These are phyloP conservation scores for Colletotrichum sp. DNA, from an alignment of 2,329 filamentous ascomycete genomes.

Conservation along the genomic window DNA sequence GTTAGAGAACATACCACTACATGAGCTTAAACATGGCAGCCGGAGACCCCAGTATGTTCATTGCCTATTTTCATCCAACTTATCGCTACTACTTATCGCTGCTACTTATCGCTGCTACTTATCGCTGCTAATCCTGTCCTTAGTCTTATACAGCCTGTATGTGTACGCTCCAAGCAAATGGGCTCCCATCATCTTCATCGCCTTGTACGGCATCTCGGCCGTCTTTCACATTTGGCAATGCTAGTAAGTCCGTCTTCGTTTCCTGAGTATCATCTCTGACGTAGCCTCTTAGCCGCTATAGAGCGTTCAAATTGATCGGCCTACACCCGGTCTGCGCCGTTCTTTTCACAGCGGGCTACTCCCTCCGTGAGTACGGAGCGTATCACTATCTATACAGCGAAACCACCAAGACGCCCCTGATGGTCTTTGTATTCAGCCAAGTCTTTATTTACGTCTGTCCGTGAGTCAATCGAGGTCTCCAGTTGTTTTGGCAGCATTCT, in stretches of 20 bases:
- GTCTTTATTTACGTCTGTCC: constrained; percentile 39
- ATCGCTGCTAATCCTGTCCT: not conserved
- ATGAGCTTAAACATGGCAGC: not conserved
- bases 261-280: not conserved
- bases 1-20: no score
- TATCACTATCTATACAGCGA: constrained; percentile 45
- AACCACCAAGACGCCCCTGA: constrained; percentile 27
- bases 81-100: not conserved
- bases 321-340: constrained; percentile 55
- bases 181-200: constrained; percentile 57
- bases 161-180: constrained; percentile 59
- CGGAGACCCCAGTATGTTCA: not conserved
- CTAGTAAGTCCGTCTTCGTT: constrained; percentile 29
- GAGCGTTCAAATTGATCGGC: constrained; percentile 53
- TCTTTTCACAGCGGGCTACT: constrained; percentile 59
- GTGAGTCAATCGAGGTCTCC: constrained; percentile 30
- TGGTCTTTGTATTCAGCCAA: constrained; percentile 50
- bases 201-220: constrained; percentile 51
- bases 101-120: no score
- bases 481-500: no score
- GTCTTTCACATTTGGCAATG: constrained; percentile 59
- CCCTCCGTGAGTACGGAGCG: constrained; percentile 55
- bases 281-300: constrained; percentile 46
- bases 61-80: fast-evolving
- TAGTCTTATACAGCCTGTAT: not conserved